Percentiles rank a stretch among this genome's conserved stretches.
These are phyloP conservation scores for Agaricus blazei DNA, from an alignment of 768 basidiomycete genomes.

Conservation along the genomic window DNA sequence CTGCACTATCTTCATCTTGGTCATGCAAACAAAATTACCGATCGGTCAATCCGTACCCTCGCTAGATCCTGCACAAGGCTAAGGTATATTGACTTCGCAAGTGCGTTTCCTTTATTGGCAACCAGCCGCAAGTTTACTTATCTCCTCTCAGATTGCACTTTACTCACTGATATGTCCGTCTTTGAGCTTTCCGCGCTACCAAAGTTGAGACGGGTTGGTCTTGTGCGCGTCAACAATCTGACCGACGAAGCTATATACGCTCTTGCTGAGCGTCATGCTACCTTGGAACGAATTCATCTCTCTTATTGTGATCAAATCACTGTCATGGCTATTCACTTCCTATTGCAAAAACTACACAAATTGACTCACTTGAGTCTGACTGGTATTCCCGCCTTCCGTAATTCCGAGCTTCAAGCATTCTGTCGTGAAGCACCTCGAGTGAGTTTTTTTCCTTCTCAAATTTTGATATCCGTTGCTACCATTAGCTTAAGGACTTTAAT, in stretches of 20 bases:
- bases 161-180: conserved; percentile 90
- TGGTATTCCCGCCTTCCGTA: conserved; percentile 91
- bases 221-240: conserved; percentile 88
- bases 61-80: conserved; percentile 85
- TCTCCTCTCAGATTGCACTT: conserved; percentile 60
- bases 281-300: conserved; percentile 92
- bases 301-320: conserved; percentile 97
- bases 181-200: conserved; percentile 84
- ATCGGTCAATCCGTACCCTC: conserved; percentile 77
- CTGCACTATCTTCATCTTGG: conserved; percentile 95
- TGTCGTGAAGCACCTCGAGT: conserved; percentile 87
- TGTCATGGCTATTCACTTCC: conserved; percentile 85
- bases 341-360: conserved; percentile 84
- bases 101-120: conserved; percentile 40
- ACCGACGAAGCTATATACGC: conserved; percentile 93
- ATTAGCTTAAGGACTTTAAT: conserved; percentile 72
- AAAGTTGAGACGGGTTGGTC: conserved; percentile 89
- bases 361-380: conserved; percentile 94
- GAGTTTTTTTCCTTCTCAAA: conserved; percentile 20
- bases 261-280: conserved; percentile 77
- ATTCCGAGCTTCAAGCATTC: conserved; percentile 80
- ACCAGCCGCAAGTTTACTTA: neutral
- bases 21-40: conserved; percentile 86
- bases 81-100: conserved; percentile 95
- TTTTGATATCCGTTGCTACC: conserved; percentile 9